Percentiles rank a stretch among this genome's conserved stretches.
These are phyloP conservation scores for Carnegiea gigantea DNA, from an alignment of 179 eudicot genomes.

Conservation along the genomic window DNA sequence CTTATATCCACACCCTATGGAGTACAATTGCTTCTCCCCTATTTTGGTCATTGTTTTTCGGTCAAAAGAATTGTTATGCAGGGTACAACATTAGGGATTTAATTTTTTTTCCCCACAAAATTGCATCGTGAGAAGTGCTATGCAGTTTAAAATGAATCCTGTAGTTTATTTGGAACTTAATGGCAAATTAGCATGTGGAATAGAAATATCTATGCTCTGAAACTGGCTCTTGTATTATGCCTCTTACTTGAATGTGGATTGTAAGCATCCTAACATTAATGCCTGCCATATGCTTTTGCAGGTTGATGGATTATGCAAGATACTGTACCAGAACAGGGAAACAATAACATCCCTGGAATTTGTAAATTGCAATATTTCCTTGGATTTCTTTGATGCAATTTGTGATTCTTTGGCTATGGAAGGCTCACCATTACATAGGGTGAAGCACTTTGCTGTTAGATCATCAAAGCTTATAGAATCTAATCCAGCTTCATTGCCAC, in stretches of 20 bases:
- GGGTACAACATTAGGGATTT: too few species aligned
- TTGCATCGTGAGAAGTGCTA: neutral
- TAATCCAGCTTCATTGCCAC: constrained; percentile 40
- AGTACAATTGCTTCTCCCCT: neutral
- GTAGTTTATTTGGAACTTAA: neutral
- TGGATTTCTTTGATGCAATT: constrained; percentile 52
- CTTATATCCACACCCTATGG: neutral
- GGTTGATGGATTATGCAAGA: constrained; percentile 75
- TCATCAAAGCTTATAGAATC: constrained; percentile 58
- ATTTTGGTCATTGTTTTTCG: neutral
- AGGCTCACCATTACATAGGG: constrained; percentile 40
- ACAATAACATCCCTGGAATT: constrained; percentile 62
- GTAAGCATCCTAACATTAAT: neutral
- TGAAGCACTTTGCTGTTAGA: constrained; percentile 69
- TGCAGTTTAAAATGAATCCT: constrained; percentile 6
- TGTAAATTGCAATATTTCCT: constrained; percentile 70
- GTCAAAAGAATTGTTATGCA: neutral
- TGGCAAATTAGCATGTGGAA: neutral
- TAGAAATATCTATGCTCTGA: neutral
- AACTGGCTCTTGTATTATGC: neutral
- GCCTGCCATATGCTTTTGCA: constrained; percentile 29
- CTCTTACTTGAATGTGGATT: neutral
- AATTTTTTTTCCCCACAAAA: neutral
- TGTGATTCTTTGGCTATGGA: constrained; percentile 47
- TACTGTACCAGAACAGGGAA: constrained; percentile 61